Conservation (phyloP, 192 early-diverging fungal genomes). For the Spizellomyces punctatus region DNA sequence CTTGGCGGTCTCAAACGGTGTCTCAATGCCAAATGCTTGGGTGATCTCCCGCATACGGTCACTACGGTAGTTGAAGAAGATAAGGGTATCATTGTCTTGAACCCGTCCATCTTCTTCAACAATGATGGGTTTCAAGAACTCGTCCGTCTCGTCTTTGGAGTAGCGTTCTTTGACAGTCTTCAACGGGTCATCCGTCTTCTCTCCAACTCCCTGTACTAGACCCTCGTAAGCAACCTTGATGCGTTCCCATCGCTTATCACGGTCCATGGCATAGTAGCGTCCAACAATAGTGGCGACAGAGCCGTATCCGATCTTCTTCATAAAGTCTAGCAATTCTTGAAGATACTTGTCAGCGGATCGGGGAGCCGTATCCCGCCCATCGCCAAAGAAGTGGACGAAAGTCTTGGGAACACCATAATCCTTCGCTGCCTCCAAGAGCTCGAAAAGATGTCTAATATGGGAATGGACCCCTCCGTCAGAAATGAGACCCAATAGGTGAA, state of each 20-base stretch:
- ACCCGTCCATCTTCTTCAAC: slow-evolving; percentile 78
- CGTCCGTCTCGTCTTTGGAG: slow-evolving; percentile 91
- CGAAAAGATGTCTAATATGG: slow-evolving; percentile 89
- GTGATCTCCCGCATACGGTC: slow-evolving; percentile 96
- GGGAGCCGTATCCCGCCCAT: slow-evolving; percentile 96
- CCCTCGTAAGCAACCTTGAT: slow-evolving; percentile 93
- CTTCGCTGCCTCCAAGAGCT: slow-evolving; percentile 84
- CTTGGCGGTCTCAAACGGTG: slow-evolving; percentile 79
- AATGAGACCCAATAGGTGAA: slow-evolving; percentile 92
- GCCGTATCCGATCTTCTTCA: slow-evolving; percentile 68
- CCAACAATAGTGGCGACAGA: slow-evolving; percentile 90
- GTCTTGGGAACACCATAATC: slow-evolving; percentile 78
- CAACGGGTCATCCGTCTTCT: slow-evolving; percentile 65
- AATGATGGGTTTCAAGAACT: slow-evolving; percentile 99
- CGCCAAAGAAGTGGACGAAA: slow-evolving; percentile 96
- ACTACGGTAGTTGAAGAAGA: slow-evolving; percentile 98
- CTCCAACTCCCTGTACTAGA: slow-evolving; percentile 71
- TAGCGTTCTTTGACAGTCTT: slow-evolving; percentile 82
- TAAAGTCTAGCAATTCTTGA: slow-evolving; percentile 66
- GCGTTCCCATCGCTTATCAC: slow-evolving; percentile 99
- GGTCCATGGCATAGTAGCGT: slow-evolving; percentile 99
- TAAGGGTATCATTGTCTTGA: slow-evolving; percentile 84
- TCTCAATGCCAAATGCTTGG: slow-evolving; percentile 82
- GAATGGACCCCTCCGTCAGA: slow-evolving; percentile 99
- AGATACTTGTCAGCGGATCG: slow-evolving; percentile 84